Percentiles rank a stretch among this genome's conserved stretches.
These are phyloP conservation scores for Populus deltoides DNA, from an alignment of 345 rosid genomes.

Conservation along the genomic window DNA sequence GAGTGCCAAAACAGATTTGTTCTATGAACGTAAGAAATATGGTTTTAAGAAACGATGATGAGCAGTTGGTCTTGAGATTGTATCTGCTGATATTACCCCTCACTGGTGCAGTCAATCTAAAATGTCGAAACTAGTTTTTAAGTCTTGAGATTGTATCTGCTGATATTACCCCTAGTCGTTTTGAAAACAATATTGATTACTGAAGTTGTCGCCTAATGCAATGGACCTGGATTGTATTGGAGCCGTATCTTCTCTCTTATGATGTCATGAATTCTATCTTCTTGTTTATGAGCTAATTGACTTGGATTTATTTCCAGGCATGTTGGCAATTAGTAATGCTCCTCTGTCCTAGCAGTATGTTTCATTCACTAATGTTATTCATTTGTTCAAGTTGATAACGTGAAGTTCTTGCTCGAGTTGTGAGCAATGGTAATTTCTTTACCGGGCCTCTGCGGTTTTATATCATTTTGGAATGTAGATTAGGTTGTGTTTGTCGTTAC, in stretches of 20 bases:
- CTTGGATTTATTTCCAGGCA: background rate
- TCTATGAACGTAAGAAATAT: conserved; percentile 44
- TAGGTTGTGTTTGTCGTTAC: background rate
- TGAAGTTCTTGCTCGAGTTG: background rate
- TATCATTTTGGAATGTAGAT: background rate
- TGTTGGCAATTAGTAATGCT: background rate
- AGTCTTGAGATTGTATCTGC: background rate
- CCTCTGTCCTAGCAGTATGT: background rate
- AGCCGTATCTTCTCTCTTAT: background rate
- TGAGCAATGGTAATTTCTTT: background rate
- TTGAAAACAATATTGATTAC: background rate
- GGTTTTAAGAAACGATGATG: conserved; percentile 46
- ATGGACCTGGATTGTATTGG: background rate
- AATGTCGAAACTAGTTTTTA: background rate
- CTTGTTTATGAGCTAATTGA: background rate
- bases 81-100: no score
- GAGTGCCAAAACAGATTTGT: conserved; percentile 45
- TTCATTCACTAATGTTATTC: background rate
- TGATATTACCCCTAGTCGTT: background rate
- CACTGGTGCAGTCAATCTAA: background rate
- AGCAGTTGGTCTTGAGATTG: background rate
- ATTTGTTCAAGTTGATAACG: background rate
- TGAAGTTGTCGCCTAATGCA: background rate
- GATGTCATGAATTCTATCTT: background rate
- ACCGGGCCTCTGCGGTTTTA: background rate